Percentiles rank a stretch among this genome's conserved stretches.
These are phyloP conservation scores for Lactifluus pinguis DNA, from an alignment of 768 basidiomycete species.

Conservation along the genomic window DNA sequence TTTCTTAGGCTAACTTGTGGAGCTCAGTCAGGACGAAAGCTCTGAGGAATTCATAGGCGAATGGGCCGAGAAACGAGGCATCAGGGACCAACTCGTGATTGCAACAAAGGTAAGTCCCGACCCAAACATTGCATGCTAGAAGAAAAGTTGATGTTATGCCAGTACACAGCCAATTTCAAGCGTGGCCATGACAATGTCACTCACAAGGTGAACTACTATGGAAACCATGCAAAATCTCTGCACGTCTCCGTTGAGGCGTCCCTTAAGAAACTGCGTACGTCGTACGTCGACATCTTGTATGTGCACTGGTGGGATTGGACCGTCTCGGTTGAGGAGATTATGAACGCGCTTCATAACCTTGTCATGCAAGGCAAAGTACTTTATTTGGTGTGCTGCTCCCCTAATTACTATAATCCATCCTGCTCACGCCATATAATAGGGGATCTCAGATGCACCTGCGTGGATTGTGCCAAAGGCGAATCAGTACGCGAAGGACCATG, in stretches of 20 bases:
- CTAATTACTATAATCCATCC: no score
- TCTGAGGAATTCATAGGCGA: not conserved
- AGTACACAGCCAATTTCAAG: slow-evolving; percentile 26
- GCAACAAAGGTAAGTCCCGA: slow-evolving; percentile 17
- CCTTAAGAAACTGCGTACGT: no score
- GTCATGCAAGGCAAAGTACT: slow-evolving; percentile 35
- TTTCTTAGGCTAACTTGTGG: not conserved
- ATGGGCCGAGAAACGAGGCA: no score
- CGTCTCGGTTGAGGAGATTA: slow-evolving; percentile 24
- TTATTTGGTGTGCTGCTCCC: slow-evolving; percentile 26
- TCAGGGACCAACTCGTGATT: slow-evolving; percentile 15
- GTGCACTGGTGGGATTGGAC: slow-evolving; percentile 24
- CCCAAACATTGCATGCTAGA: not conserved
- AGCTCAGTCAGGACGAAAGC: slow-evolving; percentile 19
- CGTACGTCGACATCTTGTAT: no score
- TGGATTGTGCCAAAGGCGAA: slow-evolving; percentile 28
- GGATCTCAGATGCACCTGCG: slow-evolving; percentile 26
- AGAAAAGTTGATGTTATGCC: not conserved
- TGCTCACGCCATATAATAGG: not conserved
- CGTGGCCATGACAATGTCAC: not conserved
- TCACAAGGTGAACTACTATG: slow-evolving; percentile 16
- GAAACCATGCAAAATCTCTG: slow-evolving; percentile 29
- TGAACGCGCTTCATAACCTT: slow-evolving; percentile 30
- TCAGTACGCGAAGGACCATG: no score
- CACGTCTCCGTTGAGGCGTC: no score